A percentile compares a stretch with the other conserved stretches of the same genome.
These are phyloP conservation scores for Lachnellula cervina DNA, from an alignment of 2,329 filamentous ascomycete species.

Conservation along the genomic window DNA sequence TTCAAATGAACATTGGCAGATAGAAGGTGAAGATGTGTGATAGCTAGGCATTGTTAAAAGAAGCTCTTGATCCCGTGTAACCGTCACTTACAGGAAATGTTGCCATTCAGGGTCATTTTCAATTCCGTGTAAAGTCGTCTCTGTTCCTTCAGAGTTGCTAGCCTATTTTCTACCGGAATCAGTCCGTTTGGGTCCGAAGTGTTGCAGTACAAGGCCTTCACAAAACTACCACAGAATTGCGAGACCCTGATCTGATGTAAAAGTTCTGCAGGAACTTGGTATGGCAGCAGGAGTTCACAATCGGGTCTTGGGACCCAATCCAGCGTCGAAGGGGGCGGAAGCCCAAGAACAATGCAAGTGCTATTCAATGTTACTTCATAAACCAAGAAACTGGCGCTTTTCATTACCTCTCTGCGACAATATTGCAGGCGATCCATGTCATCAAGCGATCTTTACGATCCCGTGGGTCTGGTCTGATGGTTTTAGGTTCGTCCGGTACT, in stretches of 20 bases:
- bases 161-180: constrained; percentile 39
- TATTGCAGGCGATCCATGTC: constrained; percentile 65
- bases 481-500: constrained; percentile 16
- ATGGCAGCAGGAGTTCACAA: constrained; percentile 35
- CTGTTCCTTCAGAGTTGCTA: background rate
- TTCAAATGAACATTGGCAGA: constrained; percentile 18
- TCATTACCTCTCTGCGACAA: constrained; percentile 59
- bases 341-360: constrained; percentile 63
- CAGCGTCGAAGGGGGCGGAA: constrained; percentile 57
- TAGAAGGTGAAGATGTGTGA: constrained; percentile 15
- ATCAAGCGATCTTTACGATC: constrained; percentile 48
- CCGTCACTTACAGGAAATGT: constrained; percentile 5
- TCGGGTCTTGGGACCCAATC: constrained; percentile 50
- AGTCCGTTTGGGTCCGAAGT: constrained; percentile 39
- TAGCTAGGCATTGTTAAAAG: constrained; percentile 7
- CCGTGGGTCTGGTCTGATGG: constrained; percentile 14
- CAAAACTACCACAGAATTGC: constrained; percentile 54
- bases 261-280: constrained; percentile 47
- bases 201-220: constrained; percentile 52
- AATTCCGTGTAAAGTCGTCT: background rate
- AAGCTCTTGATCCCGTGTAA: background rate
- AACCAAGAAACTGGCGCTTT: background rate
- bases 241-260: constrained; percentile 48
- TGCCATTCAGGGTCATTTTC: background rate
- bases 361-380: constrained; percentile 31